Percentiles rank a stretch among this genome's conserved stretches.
Conservation (phyloP, 2,329 filamentous ascomycete species). For the Penicillium janthinellum region DNA sequence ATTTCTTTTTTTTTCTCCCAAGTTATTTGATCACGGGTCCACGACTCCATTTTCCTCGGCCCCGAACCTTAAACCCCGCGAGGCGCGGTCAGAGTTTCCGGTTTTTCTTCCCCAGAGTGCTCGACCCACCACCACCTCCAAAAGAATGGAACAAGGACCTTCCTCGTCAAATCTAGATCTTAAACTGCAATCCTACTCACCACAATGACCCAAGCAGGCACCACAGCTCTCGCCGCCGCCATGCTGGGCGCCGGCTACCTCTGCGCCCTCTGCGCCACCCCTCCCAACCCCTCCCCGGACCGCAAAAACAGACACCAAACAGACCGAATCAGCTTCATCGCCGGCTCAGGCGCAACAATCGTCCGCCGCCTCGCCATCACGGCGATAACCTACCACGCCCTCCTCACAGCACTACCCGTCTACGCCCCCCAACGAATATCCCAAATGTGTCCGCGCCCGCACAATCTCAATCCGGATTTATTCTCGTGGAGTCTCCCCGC, state of each 20-base stretch:
- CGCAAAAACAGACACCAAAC: constrained; percentile 13
- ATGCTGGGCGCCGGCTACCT: constrained; percentile 22
- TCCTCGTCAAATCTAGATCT: neutral
- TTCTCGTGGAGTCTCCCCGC: constrained; percentile 31
- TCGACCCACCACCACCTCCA: neutral
- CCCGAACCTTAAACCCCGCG: neutral
- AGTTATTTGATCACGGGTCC: too few species aligned
- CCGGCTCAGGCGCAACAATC: constrained; percentile 10
- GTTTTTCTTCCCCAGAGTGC: neutral
- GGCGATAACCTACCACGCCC: constrained; percentile 23
- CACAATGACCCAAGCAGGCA: constrained; percentile 9
- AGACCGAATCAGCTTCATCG: constrained; percentile 24
- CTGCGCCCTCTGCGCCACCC: constrained; percentile 22
- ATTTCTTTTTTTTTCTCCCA: too few species aligned
- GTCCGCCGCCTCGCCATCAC: constrained; percentile 10
- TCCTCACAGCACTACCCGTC: constrained; percentile 16
- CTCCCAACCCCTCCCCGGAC: constrained; percentile 23
- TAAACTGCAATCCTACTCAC: neutral
- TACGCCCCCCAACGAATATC: constrained; percentile 3
- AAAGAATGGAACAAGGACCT: neutral
- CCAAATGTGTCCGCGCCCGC: constrained; percentile 22
- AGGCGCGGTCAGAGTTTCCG: neutral
- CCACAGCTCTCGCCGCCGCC: constrained; percentile 14
- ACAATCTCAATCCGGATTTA: constrained; percentile 17
- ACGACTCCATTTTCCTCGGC: neutral